These are phyloP conservation scores for Talaromyces wortmannii DNA, from an alignment of 495 filamentous ascomycete species.

Conservation along the genomic window DNA sequence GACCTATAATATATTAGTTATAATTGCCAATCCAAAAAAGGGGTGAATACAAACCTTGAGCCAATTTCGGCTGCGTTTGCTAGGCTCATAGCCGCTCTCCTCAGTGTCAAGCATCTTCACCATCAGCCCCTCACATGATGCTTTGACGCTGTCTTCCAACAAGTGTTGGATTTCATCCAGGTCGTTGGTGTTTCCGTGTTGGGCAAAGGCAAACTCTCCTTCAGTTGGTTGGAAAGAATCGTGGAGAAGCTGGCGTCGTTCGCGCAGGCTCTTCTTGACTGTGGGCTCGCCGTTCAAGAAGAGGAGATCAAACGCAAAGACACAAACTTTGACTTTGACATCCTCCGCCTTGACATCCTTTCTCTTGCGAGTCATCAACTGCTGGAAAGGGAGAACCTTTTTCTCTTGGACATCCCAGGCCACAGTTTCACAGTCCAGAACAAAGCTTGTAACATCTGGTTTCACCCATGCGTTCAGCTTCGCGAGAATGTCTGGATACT, in stretches of 20 bases:
- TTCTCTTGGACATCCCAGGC: conserved; percentile 91
- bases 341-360: conserved; percentile 98
- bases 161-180: conserved; percentile 88
- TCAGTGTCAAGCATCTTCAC: conserved; percentile 96
- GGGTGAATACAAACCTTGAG: conserved; percentile 68
- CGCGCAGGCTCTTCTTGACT: conserved; percentile 79
- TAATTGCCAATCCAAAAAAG: not conserved
- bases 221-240: conserved; percentile 67
- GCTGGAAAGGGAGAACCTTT: conserved; percentile 93
- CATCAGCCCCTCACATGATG: conserved; percentile 95
- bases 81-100: conserved; percentile 90
- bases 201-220: conserved; percentile 89
- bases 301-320: conserved; percentile 93
- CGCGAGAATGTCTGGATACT: conserved; percentile 90
- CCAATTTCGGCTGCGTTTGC: conserved; percentile 94
- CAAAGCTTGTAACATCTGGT: conserved; percentile 82
- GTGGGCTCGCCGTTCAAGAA: conserved; percentile 90
- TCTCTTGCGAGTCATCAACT: conserved; percentile 93
- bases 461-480: conserved; percentile 89
- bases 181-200: conserved; percentile 78
- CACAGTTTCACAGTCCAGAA: conserved; percentile 97
- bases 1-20: conserved; percentile 44
- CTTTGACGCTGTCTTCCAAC: conserved; percentile 88
- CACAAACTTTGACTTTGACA: conserved; percentile 93
- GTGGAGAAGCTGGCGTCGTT: conserved; percentile 73